These are phyloP conservation scores for Pelargonium fulgidum DNA, from an alignment of 441 rosid species.

Conservation along the genomic window DNA sequence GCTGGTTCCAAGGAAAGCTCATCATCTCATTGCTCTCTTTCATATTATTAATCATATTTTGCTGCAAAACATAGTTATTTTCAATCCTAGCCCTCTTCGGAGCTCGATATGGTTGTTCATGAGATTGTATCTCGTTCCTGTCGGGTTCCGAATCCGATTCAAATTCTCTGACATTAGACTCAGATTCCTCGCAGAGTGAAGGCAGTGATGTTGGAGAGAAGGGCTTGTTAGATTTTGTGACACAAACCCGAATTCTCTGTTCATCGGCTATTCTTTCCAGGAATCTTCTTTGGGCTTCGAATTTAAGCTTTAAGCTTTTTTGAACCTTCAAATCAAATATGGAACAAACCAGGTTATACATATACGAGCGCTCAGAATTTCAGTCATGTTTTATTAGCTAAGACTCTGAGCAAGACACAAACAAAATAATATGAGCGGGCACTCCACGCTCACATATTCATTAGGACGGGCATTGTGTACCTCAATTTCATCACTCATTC, in stretches of 20 bases:
- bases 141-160: constrained; percentile 36
- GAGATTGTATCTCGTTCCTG: constrained; percentile 24
- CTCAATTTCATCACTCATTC: constrained; percentile 38
- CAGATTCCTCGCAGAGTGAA: constrained; percentile 46
- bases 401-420: no score
- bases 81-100: constrained; percentile 26
- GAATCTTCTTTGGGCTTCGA: constrained; percentile 47
- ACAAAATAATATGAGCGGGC: neutral
- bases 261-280: constrained; percentile 35
- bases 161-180: constrained; percentile 29
- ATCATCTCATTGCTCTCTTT: constrained; percentile 18
- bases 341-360: neutral
- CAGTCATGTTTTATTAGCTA: no score
- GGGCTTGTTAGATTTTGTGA: constrained; percentile 24
- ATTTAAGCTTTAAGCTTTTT: constrained; percentile 41
- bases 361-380: no score
- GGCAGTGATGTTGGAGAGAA: constrained; percentile 36
- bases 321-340: constrained; percentile 30
- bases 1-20: constrained; percentile 32
- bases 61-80: constrained; percentile 8
- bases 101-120: constrained; percentile 26
- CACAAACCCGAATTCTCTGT: constrained; percentile 17
- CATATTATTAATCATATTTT: constrained; percentile 10
- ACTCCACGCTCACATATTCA: no score
- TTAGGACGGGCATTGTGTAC: constrained; percentile 16